These are phyloP conservation scores for Fusarium avenaceum DNA, from an alignment of 2,329 filamentous ascomycete genomes.

Conservation along the genomic window DNA sequence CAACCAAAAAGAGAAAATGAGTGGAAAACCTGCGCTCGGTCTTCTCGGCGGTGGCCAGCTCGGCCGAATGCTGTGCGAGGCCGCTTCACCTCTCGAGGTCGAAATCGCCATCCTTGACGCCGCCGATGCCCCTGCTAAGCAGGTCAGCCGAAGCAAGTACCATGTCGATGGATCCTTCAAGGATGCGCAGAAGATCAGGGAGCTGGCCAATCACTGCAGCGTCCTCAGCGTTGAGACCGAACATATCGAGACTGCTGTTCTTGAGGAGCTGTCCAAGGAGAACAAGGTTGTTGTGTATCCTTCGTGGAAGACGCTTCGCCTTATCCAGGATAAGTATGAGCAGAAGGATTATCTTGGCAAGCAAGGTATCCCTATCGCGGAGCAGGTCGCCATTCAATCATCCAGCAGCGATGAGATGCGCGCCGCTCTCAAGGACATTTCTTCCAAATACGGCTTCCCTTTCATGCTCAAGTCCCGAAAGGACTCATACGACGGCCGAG, in stretches of 20 bases:
- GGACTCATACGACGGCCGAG: slow-evolving; percentile 91
- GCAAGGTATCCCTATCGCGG: slow-evolving; percentile 78
- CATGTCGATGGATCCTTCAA: slow-evolving; percentile 92
- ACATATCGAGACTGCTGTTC: slow-evolving; percentile 89
- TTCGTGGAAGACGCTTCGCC: slow-evolving; percentile 85
- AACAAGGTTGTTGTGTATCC: slow-evolving; percentile 76
- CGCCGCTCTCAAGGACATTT: slow-evolving; percentile 74
- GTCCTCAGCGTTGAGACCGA: slow-evolving; percentile 95
- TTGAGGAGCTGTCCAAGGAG: slow-evolving; percentile 82
- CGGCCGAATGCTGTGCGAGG: slow-evolving; percentile 93
- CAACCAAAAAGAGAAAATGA: not conserved
- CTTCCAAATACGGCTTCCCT: slow-evolving; percentile 78
- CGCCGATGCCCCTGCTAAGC: slow-evolving; percentile 83
- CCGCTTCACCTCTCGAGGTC: slow-evolving; percentile 80
- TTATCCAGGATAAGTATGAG: slow-evolving; percentile 93
- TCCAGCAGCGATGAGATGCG: slow-evolving; percentile 66
- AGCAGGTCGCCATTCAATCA: slow-evolving; percentile 73
- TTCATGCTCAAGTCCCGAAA: slow-evolving; percentile 94
- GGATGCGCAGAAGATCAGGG: slow-evolving; percentile 80
- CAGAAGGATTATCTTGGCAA: slow-evolving; percentile 85
- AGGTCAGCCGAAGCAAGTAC: slow-evolving; percentile 79
- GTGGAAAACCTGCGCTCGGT: slow-evolving; percentile 55
- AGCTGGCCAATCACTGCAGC: slow-evolving; percentile 82
- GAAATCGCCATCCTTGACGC: slow-evolving; percentile 84
- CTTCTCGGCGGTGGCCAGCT: slow-evolving; percentile 78